phyloP scores from a whole-genome alignment of 352 stramenopile genomes.

The Phytopythium chamaehyphon region DNA sequence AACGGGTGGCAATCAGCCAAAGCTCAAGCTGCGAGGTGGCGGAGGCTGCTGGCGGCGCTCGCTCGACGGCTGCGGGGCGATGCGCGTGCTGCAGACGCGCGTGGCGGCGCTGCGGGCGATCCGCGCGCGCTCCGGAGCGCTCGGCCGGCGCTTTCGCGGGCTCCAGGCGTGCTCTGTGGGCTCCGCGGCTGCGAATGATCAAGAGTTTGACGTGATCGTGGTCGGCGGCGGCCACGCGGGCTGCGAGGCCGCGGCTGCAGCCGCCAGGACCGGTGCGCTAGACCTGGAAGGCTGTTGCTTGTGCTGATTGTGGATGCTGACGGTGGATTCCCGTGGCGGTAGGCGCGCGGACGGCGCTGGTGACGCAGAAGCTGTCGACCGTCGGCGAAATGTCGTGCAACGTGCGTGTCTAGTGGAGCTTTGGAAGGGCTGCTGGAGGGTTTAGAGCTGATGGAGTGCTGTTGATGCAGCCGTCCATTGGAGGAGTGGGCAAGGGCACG shows the following conservation, averaged over 20 bases:
- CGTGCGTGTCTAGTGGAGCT: slow-evolving; percentile 29
- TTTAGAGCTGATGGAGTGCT: neutral
- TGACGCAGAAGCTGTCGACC: slow-evolving; percentile 95
- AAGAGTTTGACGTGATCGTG: slow-evolving; percentile 51
- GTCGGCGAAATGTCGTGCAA: slow-evolving; percentile 99
- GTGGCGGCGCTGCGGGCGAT: neutral
- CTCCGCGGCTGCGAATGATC: neutral
- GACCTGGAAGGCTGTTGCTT: neutral
- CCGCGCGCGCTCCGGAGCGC: neutral
- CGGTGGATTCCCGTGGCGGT: no score
- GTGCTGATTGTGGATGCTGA: slow-evolving; percentile 3
- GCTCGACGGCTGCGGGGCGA: no score
- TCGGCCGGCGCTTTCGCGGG: neutral
- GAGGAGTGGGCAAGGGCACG: slow-evolving; percentile 98
- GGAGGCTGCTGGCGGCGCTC: slow-evolving; percentile 12
- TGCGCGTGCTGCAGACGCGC: no score
- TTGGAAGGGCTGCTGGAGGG: neutral
- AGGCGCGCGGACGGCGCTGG: slow-evolving; percentile 93
- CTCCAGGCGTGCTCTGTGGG: neutral
- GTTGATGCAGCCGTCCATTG: slow-evolving; percentile 89
- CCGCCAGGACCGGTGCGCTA: slow-evolving; percentile 38
- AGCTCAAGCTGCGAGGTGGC: no score
- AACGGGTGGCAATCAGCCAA: no score
- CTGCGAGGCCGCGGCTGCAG: slow-evolving; percentile 52
- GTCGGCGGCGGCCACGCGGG: slow-evolving; percentile 56